phyloP scores from a whole-genome alignment of 495 filamentous ascomycete genomes.

The Penicillium lagena region DNA sequence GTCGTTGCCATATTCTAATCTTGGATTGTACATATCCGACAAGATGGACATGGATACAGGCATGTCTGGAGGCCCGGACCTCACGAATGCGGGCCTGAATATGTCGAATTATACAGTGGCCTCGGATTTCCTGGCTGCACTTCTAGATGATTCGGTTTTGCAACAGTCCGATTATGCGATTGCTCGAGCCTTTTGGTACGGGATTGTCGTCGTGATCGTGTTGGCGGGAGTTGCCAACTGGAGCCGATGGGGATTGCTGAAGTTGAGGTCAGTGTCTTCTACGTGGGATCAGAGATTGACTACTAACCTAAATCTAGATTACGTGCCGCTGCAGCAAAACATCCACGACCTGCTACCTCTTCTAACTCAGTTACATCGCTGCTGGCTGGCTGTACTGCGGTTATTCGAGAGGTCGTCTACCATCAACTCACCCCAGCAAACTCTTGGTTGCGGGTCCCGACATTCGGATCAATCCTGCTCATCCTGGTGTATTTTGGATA shows the following conservation, averaged over 20 bases:
- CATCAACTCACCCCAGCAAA: slow-evolving; percentile 3
- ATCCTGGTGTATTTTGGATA: slow-evolving; percentile 4
- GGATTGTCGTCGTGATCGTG: slow-evolving; percentile 4
- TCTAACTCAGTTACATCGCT: slow-evolving; percentile 1
- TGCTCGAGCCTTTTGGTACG: slow-evolving; percentile 8
- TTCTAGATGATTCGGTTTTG: slow-evolving; percentile 2
- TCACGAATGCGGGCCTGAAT: slow-evolving; percentile 5
- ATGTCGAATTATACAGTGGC: slow-evolving; percentile 8
- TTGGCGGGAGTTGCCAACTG: slow-evolving; percentile 1
- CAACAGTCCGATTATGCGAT: slow-evolving; percentile 1
- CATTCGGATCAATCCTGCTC: slow-evolving; percentile 2
- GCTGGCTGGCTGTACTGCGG: slow-evolving; percentile 4
- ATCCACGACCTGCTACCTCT: not conserved
- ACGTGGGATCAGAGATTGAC: not conserved
- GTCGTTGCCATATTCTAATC: not conserved
- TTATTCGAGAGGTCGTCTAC: slow-evolving; percentile 4
- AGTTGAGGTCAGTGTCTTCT: not conserved
- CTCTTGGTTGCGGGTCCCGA: slow-evolving; percentile 6
- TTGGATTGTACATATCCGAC: not conserved
- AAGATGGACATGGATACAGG: slow-evolving; percentile 4
- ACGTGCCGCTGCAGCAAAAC: slow-evolving; percentile 1
- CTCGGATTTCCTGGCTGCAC: slow-evolving; percentile 1
- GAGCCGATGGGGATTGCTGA: slow-evolving; percentile 1
- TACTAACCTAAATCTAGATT: not conserved
- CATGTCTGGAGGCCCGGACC: slow-evolving; percentile 9